Conservation (phyloP, 2,329 filamentous ascomycete genomes). For the Blastomyces silverae region DNA sequence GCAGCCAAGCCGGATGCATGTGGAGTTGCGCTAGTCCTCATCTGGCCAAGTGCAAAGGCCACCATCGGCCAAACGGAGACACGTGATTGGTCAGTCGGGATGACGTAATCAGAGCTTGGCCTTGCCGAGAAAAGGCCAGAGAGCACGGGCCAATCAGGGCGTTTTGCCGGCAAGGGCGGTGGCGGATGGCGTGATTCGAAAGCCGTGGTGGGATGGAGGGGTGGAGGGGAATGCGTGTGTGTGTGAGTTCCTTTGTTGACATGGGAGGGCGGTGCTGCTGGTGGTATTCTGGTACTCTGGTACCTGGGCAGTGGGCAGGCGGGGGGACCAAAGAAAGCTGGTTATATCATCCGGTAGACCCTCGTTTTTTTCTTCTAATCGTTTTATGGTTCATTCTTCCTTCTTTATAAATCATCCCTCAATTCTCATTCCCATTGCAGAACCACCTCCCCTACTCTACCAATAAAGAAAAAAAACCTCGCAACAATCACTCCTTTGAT, state of each 20-base stretch:
- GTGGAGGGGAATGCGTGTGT: not conserved
- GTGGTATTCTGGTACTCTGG: too few relatives aligned
- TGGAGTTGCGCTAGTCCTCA: not conserved
- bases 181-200: conserved; percentile 34
- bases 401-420: not conserved
- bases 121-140: conserved; percentile 28
- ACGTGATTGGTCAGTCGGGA: not conserved
- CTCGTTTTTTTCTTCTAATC: not conserved
- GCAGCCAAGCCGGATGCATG: not conserved
- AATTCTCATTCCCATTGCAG: not conserved
- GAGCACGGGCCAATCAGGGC: conserved; percentile 25
- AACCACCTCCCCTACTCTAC: not conserved
- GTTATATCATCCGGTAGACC: not conserved
- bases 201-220: conserved; percentile 13
- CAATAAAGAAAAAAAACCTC: not conserved
- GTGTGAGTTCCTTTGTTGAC: too few relatives aligned
- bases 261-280: too few relatives aligned
- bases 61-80: not conserved
- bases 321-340: too few relatives aligned
- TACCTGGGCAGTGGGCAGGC: too few relatives aligned
- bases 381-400: not conserved
- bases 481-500: not conserved
- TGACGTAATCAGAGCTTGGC: conserved; percentile 16
- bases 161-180: conserved; percentile 29
- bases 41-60: not conserved